phyloP scores from a whole-genome alignment of 805 yeast genomes.

The Cyberlindnera suaveolens region DNA sequence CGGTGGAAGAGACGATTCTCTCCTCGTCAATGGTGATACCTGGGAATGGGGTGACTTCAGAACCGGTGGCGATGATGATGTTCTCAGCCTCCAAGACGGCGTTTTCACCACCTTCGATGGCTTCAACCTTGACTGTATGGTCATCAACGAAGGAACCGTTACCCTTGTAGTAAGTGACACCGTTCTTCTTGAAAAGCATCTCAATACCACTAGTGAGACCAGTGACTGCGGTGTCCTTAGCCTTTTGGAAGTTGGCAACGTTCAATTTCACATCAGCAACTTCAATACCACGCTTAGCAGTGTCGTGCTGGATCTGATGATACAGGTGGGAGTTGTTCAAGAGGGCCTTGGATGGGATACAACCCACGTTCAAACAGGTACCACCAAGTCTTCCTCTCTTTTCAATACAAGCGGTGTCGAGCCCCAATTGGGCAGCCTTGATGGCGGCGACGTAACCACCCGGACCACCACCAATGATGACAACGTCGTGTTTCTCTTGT shows the following conservation, averaged over 20 bases:
- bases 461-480: slow-evolving; percentile 98
- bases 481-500: slow-evolving; percentile 69
- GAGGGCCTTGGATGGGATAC: slow-evolving; percentile 96
- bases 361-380: slow-evolving; percentile 97
- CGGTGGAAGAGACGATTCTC: slow-evolving; percentile 94
- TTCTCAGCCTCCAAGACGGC: slow-evolving; percentile 74
- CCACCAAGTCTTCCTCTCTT: slow-evolving; percentile 97
- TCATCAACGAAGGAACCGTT: slow-evolving; percentile 83
- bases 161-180: slow-evolving; percentile 92
- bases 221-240: slow-evolving; percentile 85
- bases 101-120: slow-evolving; percentile 79
- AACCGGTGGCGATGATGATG: slow-evolving; percentile 95
- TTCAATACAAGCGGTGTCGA: slow-evolving; percentile 93
- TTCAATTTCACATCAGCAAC: slow-evolving; percentile 72
- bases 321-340: slow-evolving; percentile 90
- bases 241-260: slow-evolving; percentile 75
- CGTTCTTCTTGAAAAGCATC: slow-evolving; percentile 90
- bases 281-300: slow-evolving; percentile 85
- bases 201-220: slow-evolving; percentile 93
- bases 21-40: slow-evolving; percentile 95
- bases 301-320: slow-evolving; percentile 83
- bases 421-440: slow-evolving; percentile 95
- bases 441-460: slow-evolving; percentile 99
- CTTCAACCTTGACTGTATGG: slow-evolving; percentile 69
- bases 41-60: slow-evolving; percentile 98